Conservation (phyloP, 306 rosid genomes). For the Sesbania bispinosa region DNA sequence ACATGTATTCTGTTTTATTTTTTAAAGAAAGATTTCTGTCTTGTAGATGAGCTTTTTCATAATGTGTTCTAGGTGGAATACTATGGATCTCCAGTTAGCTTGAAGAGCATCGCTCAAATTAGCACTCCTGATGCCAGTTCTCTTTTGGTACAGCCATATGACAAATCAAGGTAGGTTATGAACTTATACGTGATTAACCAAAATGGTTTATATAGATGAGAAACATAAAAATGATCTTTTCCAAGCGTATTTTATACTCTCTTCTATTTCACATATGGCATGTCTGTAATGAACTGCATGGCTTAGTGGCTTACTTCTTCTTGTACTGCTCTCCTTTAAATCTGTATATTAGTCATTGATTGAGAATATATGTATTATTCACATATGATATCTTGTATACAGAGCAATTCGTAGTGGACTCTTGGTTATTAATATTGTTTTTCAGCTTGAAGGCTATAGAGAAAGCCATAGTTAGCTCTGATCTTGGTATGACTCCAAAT, state of each 20-base stretch:
- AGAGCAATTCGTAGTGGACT: conserved; percentile 13
- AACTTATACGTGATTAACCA: not conserved
- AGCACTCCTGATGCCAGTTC: conserved; percentile 90
- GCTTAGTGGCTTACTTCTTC: too few relatives aligned
- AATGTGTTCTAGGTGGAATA: conserved; percentile 75
- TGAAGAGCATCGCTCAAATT: conserved; percentile 96
- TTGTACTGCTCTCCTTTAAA: not conserved
- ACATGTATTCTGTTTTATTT: not conserved
- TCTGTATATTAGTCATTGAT: not conserved
- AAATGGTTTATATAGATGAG: not conserved
- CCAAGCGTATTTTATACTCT: conserved; percentile 1
- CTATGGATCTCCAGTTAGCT: conserved; percentile 87
- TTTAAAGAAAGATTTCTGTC: not conserved
- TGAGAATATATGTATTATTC: not conserved
- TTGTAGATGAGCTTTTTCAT: conserved; percentile 21
- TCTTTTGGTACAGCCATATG: conserved; percentile 83
- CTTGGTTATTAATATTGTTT: conserved; percentile 26
- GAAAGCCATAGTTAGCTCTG: conserved; percentile 89
- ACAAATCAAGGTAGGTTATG: conserved; percentile 76
- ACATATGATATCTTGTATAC: not conserved
- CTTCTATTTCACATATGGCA: not conserved
- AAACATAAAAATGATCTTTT: conserved; percentile 11
- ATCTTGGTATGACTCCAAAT: conserved; percentile 92
- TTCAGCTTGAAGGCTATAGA: conserved; percentile 89
- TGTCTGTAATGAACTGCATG: not conserved